Conservation (phyloP, 805 yeast species). For the Hanseniaspora vineae region DNA sequence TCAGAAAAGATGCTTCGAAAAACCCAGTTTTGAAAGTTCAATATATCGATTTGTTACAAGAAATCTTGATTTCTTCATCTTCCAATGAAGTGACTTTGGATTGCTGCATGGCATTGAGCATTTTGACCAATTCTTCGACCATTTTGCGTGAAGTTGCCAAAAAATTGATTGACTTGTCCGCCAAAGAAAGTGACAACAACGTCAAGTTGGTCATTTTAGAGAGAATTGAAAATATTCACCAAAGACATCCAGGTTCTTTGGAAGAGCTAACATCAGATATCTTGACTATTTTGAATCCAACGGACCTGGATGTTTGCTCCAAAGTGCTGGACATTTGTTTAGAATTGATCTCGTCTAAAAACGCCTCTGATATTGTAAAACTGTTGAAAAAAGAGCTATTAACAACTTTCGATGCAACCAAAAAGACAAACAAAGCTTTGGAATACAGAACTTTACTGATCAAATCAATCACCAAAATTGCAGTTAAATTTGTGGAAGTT, state of each 20-base stretch:
- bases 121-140: conserved; percentile 47
- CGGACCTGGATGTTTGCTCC: conserved; percentile 81
- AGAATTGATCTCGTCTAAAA: conserved; percentile 68
- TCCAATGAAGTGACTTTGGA: conserved; percentile 66
- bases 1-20: conserved; percentile 62
- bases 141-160: conserved; percentile 69
- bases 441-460: conserved; percentile 86
- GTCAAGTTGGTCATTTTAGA: conserved; percentile 87
- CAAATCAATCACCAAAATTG: conserved; percentile 78
- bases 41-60: conserved; percentile 61
- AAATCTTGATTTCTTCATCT: conserved; percentile 53
- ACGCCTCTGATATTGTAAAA: conserved; percentile 87
- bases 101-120: conserved; percentile 71
- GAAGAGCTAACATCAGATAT: conserved; percentile 79
- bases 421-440: conserved; percentile 62
- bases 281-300: conserved; percentile 71
- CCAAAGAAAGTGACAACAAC: conserved; percentile 88
- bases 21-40: conserved; percentile 54
- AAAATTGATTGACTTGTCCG: conserved; percentile 78
- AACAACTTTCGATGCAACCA: conserved; percentile 43
- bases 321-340: conserved; percentile 81
- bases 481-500: conserved; percentile 77
- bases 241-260: conserved; percentile 64
- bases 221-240: conserved; percentile 65
- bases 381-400: conserved; percentile 84